Percentiles rank a stretch among this genome's conserved stretches.
Evolutionary conservation across 1,139 yeast genomes (phyloP).

Genomic region (Yamadazyma taylorii): DNA sequence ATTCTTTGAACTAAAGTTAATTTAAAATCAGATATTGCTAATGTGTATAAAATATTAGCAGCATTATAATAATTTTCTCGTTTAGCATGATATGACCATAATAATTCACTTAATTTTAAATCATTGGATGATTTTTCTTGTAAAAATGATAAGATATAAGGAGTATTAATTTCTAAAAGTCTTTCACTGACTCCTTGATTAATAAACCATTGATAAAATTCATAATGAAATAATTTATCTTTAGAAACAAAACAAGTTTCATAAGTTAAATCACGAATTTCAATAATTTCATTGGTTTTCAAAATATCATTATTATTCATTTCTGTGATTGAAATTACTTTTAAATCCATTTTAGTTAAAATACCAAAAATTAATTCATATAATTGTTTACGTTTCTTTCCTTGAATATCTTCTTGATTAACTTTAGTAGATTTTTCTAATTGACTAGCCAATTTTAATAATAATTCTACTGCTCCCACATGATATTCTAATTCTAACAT

Average conservation of each 20-base stretch:
- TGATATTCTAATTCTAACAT: slow-evolving; percentile 77
- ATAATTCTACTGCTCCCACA: slow-evolving; percentile 84
- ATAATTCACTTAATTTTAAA: slow-evolving; percentile 71
- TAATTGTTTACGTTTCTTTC: slow-evolving; percentile 50
- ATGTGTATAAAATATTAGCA: slow-evolving; percentile 72
- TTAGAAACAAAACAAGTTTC: slow-evolving; percentile 68
- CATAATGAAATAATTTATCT: slow-evolving; percentile 85
- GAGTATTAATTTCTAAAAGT: slow-evolving; percentile 76
- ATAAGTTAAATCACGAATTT: slow-evolving; percentile 71
- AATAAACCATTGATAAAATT: slow-evolving; percentile 91
- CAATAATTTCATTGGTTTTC: slow-evolving; percentile 53
- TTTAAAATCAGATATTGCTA: slow-evolving; percentile 74
- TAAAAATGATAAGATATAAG: slow-evolving; percentile 74
- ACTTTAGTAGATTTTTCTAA: slow-evolving; percentile 31
- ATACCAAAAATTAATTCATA: slow-evolving; percentile 76
- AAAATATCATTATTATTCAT: slow-evolving; percentile 42
- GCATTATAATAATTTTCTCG: slow-evolving; percentile 79
- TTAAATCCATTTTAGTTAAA: slow-evolving; percentile 68
- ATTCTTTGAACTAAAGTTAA: slow-evolving; percentile 72
- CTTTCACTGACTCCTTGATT: slow-evolving; percentile 75
- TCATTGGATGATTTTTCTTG: slow-evolving; percentile 69
- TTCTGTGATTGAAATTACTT: slow-evolving; percentile 56
- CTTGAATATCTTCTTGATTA: slow-evolving; percentile 23
- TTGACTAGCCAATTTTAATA: slow-evolving; percentile 72
- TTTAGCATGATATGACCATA: slow-evolving; percentile 89